Evolutionary conservation across 129 eudicot genomes (phyloP).

Genomic region (Oenanthe sinensis): DNA sequence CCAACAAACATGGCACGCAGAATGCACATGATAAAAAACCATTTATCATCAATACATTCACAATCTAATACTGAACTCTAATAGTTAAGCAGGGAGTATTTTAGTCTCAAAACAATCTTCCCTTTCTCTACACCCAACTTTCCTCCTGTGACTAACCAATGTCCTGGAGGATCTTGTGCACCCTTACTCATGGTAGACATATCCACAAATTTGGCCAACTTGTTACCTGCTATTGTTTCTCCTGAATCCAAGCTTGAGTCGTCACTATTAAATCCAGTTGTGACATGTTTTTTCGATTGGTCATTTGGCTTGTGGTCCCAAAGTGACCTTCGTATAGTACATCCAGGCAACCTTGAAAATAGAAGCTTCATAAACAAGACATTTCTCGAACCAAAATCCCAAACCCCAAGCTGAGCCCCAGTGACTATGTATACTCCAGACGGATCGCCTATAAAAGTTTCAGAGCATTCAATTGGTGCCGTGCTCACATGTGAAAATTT

Average conservation of each 20-base stretch:
- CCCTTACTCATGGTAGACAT: conserved; percentile 63
- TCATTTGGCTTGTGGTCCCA: conserved; percentile 56
- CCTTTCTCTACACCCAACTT: conserved; percentile 69
- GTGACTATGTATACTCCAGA: conserved; percentile 58
- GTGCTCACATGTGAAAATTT: conserved; percentile 72
- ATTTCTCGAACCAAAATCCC: conserved; percentile 77
- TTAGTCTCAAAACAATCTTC: conserved; percentile 66
- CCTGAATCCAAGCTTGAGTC: conserved; percentile 33
- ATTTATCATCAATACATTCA: background rate
- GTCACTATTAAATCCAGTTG: conserved; percentile 7
- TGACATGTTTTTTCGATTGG: conserved; percentile 12
- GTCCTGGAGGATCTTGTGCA: conserved; percentile 53
- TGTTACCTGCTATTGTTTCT: conserved; percentile 21
- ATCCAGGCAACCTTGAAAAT: conserved; percentile 51
- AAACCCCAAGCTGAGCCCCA: conserved; percentile 68
- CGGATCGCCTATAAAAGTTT: conserved; percentile 45
- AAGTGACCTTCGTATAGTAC: conserved; percentile 56
- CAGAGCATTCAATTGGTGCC: conserved; percentile 65
- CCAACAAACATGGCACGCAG: background rate
- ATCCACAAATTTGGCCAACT: conserved; percentile 51
- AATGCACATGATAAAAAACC: background rate
- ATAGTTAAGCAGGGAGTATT: conserved; percentile 51
- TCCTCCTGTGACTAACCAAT: conserved; percentile 75
- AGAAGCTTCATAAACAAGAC: conserved; percentile 64
- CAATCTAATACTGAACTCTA: conserved; percentile 24